These are phyloP conservation scores for Echinosophora koreensis DNA, from an alignment of 306 rosid genomes.

Conservation along the genomic window DNA sequence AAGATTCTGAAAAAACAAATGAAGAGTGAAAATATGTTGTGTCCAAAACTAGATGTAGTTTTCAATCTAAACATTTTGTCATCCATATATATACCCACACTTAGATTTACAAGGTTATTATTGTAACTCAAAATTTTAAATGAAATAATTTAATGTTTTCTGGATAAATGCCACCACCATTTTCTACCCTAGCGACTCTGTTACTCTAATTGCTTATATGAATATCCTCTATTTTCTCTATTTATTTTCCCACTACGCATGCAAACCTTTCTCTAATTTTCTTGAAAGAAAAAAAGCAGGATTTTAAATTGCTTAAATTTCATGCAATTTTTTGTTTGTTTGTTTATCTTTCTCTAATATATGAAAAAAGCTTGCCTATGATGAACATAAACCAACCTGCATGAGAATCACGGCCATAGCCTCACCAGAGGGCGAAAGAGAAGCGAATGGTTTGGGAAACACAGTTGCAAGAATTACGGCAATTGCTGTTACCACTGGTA, in stretches of 20 bases:
- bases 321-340: not conserved
- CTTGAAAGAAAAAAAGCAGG: not conserved
- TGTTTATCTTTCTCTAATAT: not conserved
- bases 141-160: not conserved
- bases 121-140: not conserved
- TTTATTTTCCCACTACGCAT: too few relatives aligned
- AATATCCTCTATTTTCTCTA: not conserved
- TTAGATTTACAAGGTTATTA: not conserved
- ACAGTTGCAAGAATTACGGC: slow-evolving; percentile 68
- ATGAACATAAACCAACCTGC: slow-evolving; percentile 59
- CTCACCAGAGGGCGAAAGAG: slow-evolving; percentile 74
- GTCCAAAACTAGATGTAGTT: not conserved
- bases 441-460: slow-evolving; percentile 62
- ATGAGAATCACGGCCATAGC: slow-evolving; percentile 69
- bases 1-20: not conserved
- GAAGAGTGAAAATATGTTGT: slow-evolving; percentile 19
- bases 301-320: not conserved
- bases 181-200: not conserved
- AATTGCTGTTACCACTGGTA: slow-evolving; percentile 72
- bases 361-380: slow-evolving; percentile 7
- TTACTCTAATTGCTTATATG: not conserved
- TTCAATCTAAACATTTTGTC: not conserved
- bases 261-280: not conserved
- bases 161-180: not conserved
- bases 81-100: not conserved